Conservation (phyloP, 345 rosid genomes). For the Bruguiera sexangula region DNA sequence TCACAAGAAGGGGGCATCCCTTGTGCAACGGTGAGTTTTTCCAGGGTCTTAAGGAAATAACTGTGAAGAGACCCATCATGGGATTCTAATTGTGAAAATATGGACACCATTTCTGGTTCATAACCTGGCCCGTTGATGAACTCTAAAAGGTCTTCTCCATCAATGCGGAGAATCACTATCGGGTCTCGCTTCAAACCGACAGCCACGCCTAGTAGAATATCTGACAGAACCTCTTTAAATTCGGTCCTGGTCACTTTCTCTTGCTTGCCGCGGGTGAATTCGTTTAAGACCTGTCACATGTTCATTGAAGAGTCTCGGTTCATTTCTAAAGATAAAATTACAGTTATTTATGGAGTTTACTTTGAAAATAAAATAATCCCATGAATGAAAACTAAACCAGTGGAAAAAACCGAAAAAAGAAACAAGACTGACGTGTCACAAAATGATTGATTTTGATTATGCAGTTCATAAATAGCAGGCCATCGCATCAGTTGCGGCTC, state of each 20-base stretch:
- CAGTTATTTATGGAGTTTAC: too few relatives aligned
- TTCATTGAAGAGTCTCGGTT: not conserved
- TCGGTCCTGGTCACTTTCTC: slow-evolving; percentile 73
- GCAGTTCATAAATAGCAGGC: too few relatives aligned
- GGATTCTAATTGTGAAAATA: slow-evolving; percentile 46
- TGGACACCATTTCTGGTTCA: slow-evolving; percentile 59
- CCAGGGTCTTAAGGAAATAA: slow-evolving; percentile 51
- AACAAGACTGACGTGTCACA: too few relatives aligned
- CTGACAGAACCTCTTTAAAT: slow-evolving; percentile 87
- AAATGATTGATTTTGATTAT: too few relatives aligned
- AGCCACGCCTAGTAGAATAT: slow-evolving; percentile 91
- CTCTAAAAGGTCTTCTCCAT: slow-evolving; percentile 90
- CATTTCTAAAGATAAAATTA: not conserved
- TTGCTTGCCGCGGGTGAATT: slow-evolving; percentile 83
- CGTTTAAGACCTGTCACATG: slow-evolving; percentile 58
- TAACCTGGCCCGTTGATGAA: slow-evolving; percentile 61
- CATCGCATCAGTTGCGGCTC: too few relatives aligned
- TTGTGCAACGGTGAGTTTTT: slow-evolving; percentile 75
- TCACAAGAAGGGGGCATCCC: slow-evolving; percentile 89
- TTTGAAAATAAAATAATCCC: too few relatives aligned
- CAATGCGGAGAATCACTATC: slow-evolving; percentile 84
- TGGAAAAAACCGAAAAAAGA: too few relatives aligned
- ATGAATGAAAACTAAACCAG: too few relatives aligned
- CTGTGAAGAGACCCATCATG: slow-evolving; percentile 47
- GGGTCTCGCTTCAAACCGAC: slow-evolving; percentile 96